Evolutionary conservation across 768 basidiomycete species (phyloP).

Genomic region (Panellus pusillus): DNA sequence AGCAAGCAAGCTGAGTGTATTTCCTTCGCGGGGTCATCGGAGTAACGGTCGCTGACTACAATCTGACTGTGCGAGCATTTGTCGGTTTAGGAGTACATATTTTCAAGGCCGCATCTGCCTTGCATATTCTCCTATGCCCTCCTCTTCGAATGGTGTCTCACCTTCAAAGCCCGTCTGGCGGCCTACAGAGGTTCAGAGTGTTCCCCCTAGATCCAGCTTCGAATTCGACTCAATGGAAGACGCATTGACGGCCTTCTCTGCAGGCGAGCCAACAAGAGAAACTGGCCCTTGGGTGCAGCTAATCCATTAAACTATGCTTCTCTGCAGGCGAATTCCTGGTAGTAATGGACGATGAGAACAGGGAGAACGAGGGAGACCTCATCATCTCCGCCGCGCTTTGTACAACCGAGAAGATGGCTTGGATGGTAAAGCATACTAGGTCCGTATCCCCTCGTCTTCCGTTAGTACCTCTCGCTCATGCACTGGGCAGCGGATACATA

Average conservation of each 20-base stretch:
- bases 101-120: neutral
- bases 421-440: constrained; percentile 98
- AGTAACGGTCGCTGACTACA: neutral
- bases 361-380: constrained; percentile 98
- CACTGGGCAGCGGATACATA: constrained; percentile 76
- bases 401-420: constrained; percentile 97
- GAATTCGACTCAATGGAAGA: constrained; percentile 80
- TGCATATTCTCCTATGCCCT: neutral
- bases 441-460: constrained; percentile 37
- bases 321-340: constrained; percentile 84
- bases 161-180: constrained; percentile 29
- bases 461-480: neutral
- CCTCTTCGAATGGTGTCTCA: constrained; percentile 15
- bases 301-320: too few relatives aligned
- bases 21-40: too few relatives aligned
- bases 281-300: too few relatives aligned
- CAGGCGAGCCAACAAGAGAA: constrained; percentile 52
- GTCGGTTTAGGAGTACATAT: neutral
- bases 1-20: neutral
- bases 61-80: neutral
- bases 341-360: constrained; percentile 94
- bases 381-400: constrained; percentile 83
- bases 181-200: constrained; percentile 33
- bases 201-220: constrained; percentile 43
- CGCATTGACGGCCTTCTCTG: constrained; percentile 71